These are phyloP conservation scores for Exsudoporus floridanus DNA, from an alignment of 1,284 basidiomycete species.

Conservation along the genomic window DNA sequence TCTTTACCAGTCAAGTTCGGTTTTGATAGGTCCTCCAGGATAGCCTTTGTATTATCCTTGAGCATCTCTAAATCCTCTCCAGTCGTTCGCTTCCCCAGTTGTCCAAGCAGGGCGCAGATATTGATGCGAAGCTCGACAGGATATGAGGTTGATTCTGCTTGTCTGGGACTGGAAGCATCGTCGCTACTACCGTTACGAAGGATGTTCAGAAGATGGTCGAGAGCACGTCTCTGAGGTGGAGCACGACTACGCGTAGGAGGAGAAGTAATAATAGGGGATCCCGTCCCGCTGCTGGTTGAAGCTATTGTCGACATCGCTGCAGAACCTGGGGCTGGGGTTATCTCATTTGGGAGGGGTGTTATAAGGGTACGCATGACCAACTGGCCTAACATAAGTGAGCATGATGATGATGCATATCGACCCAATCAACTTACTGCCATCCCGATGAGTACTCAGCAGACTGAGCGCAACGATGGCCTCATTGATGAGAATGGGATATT, in stretches of 20 bases:
- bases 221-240: conserved; percentile 48
- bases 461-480: conserved; percentile 87
- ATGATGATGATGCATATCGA: not conserved
- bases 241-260: conserved; percentile 40
- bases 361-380: conserved; percentile 60
- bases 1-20: conserved; percentile 39
- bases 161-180: conserved; percentile 28
- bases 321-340: conserved; percentile 34
- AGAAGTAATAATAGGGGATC: conserved; percentile 44
- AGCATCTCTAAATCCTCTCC: conserved; percentile 49
- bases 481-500: conserved; percentile 84
- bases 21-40: conserved; percentile 50
- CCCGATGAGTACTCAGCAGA: conserved; percentile 63
- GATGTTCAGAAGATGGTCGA: conserved; percentile 65
- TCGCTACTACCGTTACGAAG: conserved; percentile 52
- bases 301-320: conserved; percentile 44
- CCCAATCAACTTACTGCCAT: conserved; percentile 54
- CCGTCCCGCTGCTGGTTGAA: conserved; percentile 41
- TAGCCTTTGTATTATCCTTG: conserved; percentile 49
- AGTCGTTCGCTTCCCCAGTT: conserved; percentile 54
- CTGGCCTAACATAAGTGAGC: conserved; percentile 44
- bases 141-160: conserved; percentile 41
- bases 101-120: conserved; percentile 65
- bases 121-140: conserved; percentile 73
- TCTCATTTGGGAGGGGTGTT: conserved; percentile 50